A percentile compares a stretch with the other conserved stretches of the same genome.
Conservation (phyloP, 306 rosid genomes). For the Quercus berberidifolia region DNA sequence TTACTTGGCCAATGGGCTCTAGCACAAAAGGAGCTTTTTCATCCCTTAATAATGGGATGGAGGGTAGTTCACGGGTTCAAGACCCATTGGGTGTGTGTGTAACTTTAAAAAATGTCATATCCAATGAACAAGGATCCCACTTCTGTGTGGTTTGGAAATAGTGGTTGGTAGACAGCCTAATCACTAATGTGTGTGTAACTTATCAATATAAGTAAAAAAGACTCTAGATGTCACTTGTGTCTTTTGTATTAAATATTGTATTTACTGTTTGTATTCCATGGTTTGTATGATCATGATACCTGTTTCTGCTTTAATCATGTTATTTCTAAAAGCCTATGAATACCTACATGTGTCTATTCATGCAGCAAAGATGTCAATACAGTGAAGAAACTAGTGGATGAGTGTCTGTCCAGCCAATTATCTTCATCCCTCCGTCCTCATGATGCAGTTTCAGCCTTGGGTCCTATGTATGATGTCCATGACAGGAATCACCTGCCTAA, state of each 20-base stretch:
- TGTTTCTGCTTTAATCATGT: conserved; percentile 11
- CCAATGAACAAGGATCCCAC: no score
- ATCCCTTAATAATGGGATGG: no score
- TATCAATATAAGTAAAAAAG: no score
- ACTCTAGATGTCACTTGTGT: no score
- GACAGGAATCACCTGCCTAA: conserved; percentile 80
- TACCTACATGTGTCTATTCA: conserved; percentile 9
- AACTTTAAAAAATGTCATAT: no score
- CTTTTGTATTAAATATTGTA: neutral
- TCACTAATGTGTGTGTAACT: no score
- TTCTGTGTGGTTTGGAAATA: no score
- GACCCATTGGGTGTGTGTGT: no score
- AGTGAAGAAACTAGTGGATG: conserved; percentile 92
- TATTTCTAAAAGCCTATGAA: conserved; percentile 2
- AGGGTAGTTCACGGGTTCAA: no score
- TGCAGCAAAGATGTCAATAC: conserved; percentile 97
- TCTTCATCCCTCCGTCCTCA: conserved; percentile 97
- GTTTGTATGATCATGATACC: conserved; percentile 7
- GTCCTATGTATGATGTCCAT: conserved; percentile 98
- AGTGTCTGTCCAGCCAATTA: conserved; percentile 74
- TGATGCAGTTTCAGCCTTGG: conserved; percentile 99
- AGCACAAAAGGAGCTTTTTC: no score
- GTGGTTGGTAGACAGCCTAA: no score
- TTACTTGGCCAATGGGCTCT: no score
- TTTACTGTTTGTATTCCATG: neutral